Evolutionary conservation across 2,329 filamentous ascomycete genomes (phyloP), one percentile per base, ranked within the genome.

Genomic region (Beauveria sp.): DNA sequence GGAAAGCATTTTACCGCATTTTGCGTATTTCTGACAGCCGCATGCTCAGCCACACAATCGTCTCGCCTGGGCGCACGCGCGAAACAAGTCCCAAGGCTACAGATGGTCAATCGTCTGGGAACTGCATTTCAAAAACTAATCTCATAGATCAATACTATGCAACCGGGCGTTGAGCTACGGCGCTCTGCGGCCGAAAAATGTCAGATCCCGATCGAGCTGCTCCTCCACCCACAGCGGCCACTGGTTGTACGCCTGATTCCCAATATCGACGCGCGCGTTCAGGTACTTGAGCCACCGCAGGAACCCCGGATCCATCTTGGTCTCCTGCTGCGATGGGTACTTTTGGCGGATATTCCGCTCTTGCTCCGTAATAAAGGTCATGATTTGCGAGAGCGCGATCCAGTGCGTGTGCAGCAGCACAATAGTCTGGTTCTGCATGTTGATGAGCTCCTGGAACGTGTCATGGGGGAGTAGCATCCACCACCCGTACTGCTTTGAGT

Each of bases 391-490:
- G 50, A 84, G 66, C 8, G 79, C 75, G 54, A 84, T 77, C 80
- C 82, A 84, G 70, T 84, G 81, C 55, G 80, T 66, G 40, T 78
- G 78, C 47, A 84, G 72, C 34, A 84, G 70, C 46, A 79, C 60
- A 61, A 77, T 75, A 18, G 76, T 72, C 66, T 79, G 79, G 66
- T 77, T 79, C 30, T 66, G 64, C 30, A 76, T 70, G 67, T 82
- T 76, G 64, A 84, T 75, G 57, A 84, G 69, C 55, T 73, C 72
- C 64, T 79, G 76, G 68, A 84, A 84, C 53, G 76, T 72, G 41
- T 75, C 73, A 64, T 84, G 81, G 9, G 80, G 77, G 8, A 84
- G 74, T 68, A 80, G 75, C 75, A 84, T 84, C 81, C 81, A 84
- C 82, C 81, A 84, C 4, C 68, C 74, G 67, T 82, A 84, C 65